A percentile compares a stretch with the other conserved stretches of the same genome.
Conservation (phyloP, 495 filamentous ascomycete species). For the Thermothielavioides terrestris region DNA sequence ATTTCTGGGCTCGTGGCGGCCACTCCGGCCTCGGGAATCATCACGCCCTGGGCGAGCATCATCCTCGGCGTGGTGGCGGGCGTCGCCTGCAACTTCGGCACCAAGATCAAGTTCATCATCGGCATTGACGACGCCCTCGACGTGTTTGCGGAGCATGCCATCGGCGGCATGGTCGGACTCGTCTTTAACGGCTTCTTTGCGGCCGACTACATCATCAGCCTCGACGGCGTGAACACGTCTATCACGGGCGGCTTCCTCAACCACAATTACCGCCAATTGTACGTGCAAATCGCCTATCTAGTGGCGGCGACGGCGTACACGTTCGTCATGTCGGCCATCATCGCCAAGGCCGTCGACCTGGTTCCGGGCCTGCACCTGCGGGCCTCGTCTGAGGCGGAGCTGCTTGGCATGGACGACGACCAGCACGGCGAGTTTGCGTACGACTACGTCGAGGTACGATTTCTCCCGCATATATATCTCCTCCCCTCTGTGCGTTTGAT, state of each 20-base stretch:
- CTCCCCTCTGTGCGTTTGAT: not conserved
- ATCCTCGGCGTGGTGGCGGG: constrained; percentile 78
- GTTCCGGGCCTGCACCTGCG: constrained; percentile 87
- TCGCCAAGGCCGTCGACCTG: constrained; percentile 77
- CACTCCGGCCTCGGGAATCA: constrained; percentile 79
- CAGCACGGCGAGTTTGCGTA: constrained; percentile 98
- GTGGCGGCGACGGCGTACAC: constrained; percentile 64
- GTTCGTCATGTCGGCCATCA: constrained; percentile 74
- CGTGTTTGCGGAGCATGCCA: constrained; percentile 94
- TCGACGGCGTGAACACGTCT: constrained; percentile 86
- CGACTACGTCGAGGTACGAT: constrained; percentile 79
- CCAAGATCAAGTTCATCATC: constrained; percentile 96
- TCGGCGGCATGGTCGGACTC: constrained; percentile 88
- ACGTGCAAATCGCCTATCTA: constrained; percentile 88
- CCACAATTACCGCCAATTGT: constrained; percentile 81
- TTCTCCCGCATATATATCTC: not conserved
- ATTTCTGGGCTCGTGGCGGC: constrained; percentile 87
- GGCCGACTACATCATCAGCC: constrained; percentile 79
- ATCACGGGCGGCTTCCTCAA: constrained; percentile 73
- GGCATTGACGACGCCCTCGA: constrained; percentile 95
- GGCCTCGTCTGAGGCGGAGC: constrained; percentile 90
- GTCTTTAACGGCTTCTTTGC: constrained; percentile 89
- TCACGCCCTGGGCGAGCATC: constrained; percentile 84
- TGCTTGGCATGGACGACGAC: constrained; percentile 98
- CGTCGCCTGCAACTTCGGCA: constrained; percentile 83